A percentile compares a stretch with the other conserved stretches of the same genome.
Evolutionary conservation across 1,284 basidiomycete genomes (phyloP).

Genomic region (Cerrena zonata): DNA sequence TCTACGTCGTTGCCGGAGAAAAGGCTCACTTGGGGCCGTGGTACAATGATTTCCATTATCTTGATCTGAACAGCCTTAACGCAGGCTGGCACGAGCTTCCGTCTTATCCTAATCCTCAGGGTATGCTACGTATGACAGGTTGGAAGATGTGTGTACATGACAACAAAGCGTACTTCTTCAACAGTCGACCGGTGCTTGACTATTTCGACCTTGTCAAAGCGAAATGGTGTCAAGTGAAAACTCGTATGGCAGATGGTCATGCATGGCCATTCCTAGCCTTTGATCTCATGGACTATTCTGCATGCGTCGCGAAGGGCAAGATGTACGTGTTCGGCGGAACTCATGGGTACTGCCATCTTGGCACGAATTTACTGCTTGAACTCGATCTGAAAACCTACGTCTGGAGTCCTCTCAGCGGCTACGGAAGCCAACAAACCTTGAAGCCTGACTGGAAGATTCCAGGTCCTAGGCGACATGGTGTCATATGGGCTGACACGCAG

Average conservation of each 20-base stretch:
- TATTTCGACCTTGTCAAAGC: slow-evolving; percentile 31
- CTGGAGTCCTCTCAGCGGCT: slow-evolving; percentile 21
- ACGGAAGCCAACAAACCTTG: slow-evolving; percentile 1
- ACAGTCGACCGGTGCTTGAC: slow-evolving; percentile 22
- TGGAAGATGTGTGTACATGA: slow-evolving; percentile 27
- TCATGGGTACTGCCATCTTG: slow-evolving; percentile 12
- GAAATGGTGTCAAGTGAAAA: slow-evolving; percentile 26
- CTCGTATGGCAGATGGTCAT: slow-evolving; percentile 15
- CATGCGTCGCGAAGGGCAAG: slow-evolving; percentile 22
- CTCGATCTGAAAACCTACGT: slow-evolving; percentile 19
- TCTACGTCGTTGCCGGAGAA: slow-evolving; percentile 32
- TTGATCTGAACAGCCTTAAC: slow-evolving; percentile 27
- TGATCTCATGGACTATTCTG: slow-evolving; percentile 22
- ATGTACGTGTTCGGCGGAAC: slow-evolving; percentile 27
- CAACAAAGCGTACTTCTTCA: slow-evolving; percentile 31
- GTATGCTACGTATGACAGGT: slow-evolving; percentile 13
- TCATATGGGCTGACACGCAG: slow-evolving; percentile 28
- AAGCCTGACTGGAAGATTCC: slow-evolving; percentile 15
- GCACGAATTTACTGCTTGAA: slow-evolving; percentile 21
- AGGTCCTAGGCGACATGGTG: slow-evolving; percentile 28
- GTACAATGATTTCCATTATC: slow-evolving; percentile 30
- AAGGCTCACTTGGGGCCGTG: slow-evolving; percentile 23
- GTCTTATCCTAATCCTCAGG: slow-evolving; percentile 22
- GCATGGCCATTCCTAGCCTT: slow-evolving; percentile 19
- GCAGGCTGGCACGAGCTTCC: slow-evolving; percentile 29